Evolutionary conservation across 331 rosid species (phyloP), one percentile per base, ranked within the genome.

Genomic region (Malus hybrid): DNA sequence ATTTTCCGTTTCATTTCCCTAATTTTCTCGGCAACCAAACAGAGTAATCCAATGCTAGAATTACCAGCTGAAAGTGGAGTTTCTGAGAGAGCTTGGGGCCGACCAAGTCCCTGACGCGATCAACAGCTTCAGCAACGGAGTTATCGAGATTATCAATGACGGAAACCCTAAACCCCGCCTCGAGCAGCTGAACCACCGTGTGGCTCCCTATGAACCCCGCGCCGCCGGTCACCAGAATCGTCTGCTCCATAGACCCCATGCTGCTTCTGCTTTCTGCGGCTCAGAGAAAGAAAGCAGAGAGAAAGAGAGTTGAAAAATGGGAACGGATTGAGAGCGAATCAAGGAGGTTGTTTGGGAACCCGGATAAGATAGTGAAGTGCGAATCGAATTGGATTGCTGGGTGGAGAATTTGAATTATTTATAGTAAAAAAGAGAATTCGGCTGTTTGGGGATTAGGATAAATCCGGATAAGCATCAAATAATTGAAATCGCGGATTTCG

Each of bases 121-220:
- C 75, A 1, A 94, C 91, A 6, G 96, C 97, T 79, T 90, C 90
- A 80, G 75, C 62, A 4, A 76, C 85, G 0, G 99, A 92, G 52
- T 92, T 94, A 30, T 94, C 93, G 18, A 94, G 84, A 68, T 90
- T 92, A 55, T 94, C 97, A 18, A 92, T 77, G 26, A 92, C 74
- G 1, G 86, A 75, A 34, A 94, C 97, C 33, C 52, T 30, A 71
- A 86, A 94, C 0, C 90, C 91, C 22, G 70, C 90, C 1, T 82
- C 75, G 53, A 94, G 97, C 28, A 94, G 97, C 83, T 90, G 97
- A 77, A 92, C 88, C 18, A 81, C 96, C 10, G 97, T 90, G 88
- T 94, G 97, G 71, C 89, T 86, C 60, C 96, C 97, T 7, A 92
- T 88, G 87, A 90, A 94, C 1, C 99, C 97, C 8, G 97, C 93